Percentiles rank a stretch among this genome's conserved stretches.
Conservation (phyloP, 306 rosid genomes). For the Hylodesmum podocarpum region DNA sequence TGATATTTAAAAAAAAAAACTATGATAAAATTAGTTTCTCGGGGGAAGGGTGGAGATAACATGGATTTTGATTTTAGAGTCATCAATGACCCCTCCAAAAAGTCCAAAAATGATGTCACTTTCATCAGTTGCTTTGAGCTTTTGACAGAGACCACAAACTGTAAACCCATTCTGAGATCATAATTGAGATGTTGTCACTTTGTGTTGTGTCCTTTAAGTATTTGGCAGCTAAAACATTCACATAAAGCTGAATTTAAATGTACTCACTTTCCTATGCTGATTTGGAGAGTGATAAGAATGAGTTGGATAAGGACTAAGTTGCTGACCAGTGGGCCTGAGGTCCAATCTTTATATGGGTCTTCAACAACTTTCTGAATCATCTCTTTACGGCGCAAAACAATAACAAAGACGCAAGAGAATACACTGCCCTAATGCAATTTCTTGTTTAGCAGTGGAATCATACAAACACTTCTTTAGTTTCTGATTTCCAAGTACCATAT, state of each 20-base stretch:
- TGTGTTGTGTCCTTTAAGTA: slow-evolving; percentile 21
- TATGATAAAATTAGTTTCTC: not conserved
- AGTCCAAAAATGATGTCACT: slow-evolving; percentile 37
- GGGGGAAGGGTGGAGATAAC: not conserved
- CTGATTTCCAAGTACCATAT: not conserved
- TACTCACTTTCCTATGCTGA: slow-evolving; percentile 25
- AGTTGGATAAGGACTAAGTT: not conserved
- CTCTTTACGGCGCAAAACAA: not conserved
- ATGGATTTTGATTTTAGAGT: slow-evolving; percentile 20
- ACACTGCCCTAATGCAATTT: not conserved
- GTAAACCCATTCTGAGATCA: slow-evolving; percentile 26
- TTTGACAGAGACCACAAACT: slow-evolving; percentile 28
- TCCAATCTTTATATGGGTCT: slow-evolving; percentile 13
- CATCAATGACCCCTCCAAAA: slow-evolving; percentile 8
- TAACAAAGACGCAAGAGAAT: not conserved
- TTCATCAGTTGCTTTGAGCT: slow-evolving; percentile 34
- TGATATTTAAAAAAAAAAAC: no score
- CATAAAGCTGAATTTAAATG: slow-evolving; percentile 22
- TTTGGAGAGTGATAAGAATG: slow-evolving; percentile 17
- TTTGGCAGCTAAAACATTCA: slow-evolving; percentile 15
- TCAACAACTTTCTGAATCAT: not conserved
- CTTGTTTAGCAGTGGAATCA: not conserved
- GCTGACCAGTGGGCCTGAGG: not conserved
- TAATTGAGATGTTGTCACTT: slow-evolving; percentile 36
- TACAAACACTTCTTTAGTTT: not conserved